Evolutionary conservation across 2,329 filamentous ascomycete genomes (phyloP), one percentile per base, ranked within the genome.

Genomic region (Harringtonia aguacate): DNA sequence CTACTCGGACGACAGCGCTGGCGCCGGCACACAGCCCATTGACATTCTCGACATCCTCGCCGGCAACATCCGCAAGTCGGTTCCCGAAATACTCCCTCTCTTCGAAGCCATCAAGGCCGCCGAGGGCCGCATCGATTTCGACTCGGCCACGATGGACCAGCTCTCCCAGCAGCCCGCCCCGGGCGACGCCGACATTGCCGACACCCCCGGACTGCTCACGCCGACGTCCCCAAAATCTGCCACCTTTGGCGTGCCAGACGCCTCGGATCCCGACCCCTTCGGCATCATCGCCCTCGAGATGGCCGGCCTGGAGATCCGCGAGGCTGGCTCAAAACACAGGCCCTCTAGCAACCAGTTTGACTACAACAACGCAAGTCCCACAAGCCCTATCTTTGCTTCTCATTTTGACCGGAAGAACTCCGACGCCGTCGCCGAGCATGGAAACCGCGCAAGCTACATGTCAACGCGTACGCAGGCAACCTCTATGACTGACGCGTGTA

Each of bases 271-370:
- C 0, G 90, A 97, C 59, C 90, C 90, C 1, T 97, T 86, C 57
- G 90, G 90, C 21, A 84, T 95, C 22, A 75, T 89, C 50, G 89
- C 90, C 8, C 66, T 97, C n/a, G 87, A 95, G 58, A 82, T 87
- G 67, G 85, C 88, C 48, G 90, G 90, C 3, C 68, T 95, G 45
- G 86, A 90, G 54, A 92, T 97, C 52, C 77, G 85, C 42, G 89
- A 95, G 65, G 89, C 89, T n/a, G 88, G 87, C 29, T 83, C 81
- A 3, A 77, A 79, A 40, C 70, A 77, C 43, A 72, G 86, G 44
- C 86, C 88, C 3, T 71, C 76, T 21, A 87, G 82, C 65, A 86
- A 82, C 46, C 77, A 84, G 52, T 94, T 95, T 59, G 86, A 90
- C 56, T 92, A 86, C 61, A 14, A 33, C 28, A 79, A 79, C 52